Evolutionary conservation across 148 eudicot genomes (phyloP), one percentile per base, ranked within the genome.

Genomic region (Spergularia marina): DNA sequence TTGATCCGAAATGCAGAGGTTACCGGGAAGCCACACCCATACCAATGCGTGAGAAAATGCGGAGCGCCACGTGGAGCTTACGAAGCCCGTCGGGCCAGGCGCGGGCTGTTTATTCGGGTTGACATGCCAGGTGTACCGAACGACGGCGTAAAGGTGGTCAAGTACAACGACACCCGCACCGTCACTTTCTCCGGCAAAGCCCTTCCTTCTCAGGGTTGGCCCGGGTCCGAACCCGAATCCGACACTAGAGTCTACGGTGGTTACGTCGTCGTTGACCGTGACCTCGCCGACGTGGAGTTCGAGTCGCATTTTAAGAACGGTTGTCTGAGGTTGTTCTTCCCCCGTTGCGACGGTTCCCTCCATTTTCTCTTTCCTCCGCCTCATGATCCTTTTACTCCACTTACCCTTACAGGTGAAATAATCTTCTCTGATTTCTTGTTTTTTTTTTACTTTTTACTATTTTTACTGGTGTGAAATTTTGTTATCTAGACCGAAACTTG

Each of bases 331-430:
- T 16, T 74, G 59, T 63, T 74, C 34, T 63, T 74, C 17, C 70
- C 70, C 16, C 16, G 14, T 10, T 63, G 57, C 52, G 70, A 74
- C 10, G 77, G 77, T 10, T 51, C 77, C 12, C 77, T 74, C 61
- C 77, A 74, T 18, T 66, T 66, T 41, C 70, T 66, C 53, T n/a
- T 53, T 66, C 52, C 70, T n/a, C 44, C 4, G 4, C 3, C 2
- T 0, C 3, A 30, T 3, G 4, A 30, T 2, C 36, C 36, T 30
- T 30, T 3, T 30, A 30, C 36, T 39, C 12, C 20, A 0, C 13
- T 10, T 14, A 3, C 9, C 7, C 12, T 58, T 58, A 0, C 6
- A 16, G 61, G 60, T 56, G 6, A 2, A 7, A 20, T 4, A 12
- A 1, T 55, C 18, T 17, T 55, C 13, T 55, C 16, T 15, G 12